Evolutionary conservation across 306 rosid genomes (phyloP), one percentile per base, ranked within the genome.

Genomic region (Carpinus viminea): DNA sequence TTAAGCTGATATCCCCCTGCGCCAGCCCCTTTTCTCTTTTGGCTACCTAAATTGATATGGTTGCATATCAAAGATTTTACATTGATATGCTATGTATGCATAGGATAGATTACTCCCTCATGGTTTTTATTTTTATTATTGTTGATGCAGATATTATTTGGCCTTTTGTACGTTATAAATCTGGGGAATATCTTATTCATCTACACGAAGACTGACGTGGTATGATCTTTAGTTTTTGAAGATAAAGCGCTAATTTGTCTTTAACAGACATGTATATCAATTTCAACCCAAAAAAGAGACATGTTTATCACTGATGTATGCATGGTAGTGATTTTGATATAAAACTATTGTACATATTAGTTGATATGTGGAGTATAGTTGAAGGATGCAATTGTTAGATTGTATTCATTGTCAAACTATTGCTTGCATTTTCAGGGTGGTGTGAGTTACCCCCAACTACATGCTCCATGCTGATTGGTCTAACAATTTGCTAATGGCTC

Each of bases 201-300:
- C 81, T 92, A 88, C 79, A 88, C 81, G 78, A 92, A 90, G 87
- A 87, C 98, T 45, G 86, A 95, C 69, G 91, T 80, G 93, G 98
- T 90, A 86, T 80, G 88, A 60, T 76, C 51, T 66, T 10, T 43
- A 41, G 8, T 72, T 28, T 12, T 54, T 72, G 48, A 72, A 28
- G 66, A 12, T n/a, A 5, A 36, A 26, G 31, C 68, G 45, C 50
- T 55, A 47, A 12, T 17, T 60, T 47, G 10, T 7, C 16, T 28
- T 57, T 70, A 70, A 68, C 41, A 54, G 48, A 69, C n/a, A 31
- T 72, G 4, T 57, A 55, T 55, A 17, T 55, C 60, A 55, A 3
- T 55, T 20, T 55, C 21, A 18, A 17, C 60, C 10, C 12, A 55
- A 55, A 55, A n/a, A 56, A 74, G 60, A 52, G 68, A 77, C 17